Conservation (phyloP, 2,329 filamentous ascomycete genomes). For the Cercospora zeina region DNA sequence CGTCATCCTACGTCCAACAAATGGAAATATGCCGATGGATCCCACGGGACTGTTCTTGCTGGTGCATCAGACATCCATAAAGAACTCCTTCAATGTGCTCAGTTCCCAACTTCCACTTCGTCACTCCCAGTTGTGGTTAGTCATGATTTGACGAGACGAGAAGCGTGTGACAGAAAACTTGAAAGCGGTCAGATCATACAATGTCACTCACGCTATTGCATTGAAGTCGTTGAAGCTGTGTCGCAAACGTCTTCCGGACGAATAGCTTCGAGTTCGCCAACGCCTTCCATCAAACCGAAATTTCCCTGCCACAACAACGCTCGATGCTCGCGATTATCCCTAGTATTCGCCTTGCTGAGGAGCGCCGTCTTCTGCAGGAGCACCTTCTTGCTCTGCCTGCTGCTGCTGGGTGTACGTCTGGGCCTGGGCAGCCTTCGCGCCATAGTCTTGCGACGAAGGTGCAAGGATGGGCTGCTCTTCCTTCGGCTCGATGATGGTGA, state of each 20-base stretch:
- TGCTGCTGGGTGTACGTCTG: conserved; percentile 62
- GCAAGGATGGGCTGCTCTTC: conserved; percentile 95
- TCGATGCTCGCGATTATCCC: conserved; percentile 7
- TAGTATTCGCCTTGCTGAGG: conserved; percentile 21
- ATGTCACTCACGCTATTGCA: conserved; percentile 6
- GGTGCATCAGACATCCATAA: no score
- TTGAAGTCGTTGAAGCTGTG: conserved; percentile 1
- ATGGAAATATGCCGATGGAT: no score
- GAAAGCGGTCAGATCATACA: conserved; percentile 4
- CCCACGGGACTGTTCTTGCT: no score
- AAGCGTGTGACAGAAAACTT: no score
- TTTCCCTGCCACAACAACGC: conserved; percentile 14
- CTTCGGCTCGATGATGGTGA: conserved; percentile 99
- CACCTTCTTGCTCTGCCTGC: conserved; percentile 42
- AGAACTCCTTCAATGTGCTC: no score
- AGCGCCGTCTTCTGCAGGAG: conserved; percentile 30
- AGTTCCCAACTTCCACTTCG: no score
- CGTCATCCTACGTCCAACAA: no score
- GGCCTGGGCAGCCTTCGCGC: conserved; percentile 77
- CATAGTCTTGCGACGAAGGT: conserved; percentile 97
- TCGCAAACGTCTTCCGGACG: background rate
- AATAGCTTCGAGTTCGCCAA: conserved; percentile 1
- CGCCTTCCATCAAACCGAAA: conserved; percentile 1
- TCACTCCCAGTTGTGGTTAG: no score
- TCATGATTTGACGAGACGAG: no score